A percentile compares a stretch with the other conserved stretches of the same genome.
These are phyloP conservation scores for Microdochium nivale DNA, from an alignment of 2,329 filamentous ascomycete genomes.

Conservation along the genomic window DNA sequence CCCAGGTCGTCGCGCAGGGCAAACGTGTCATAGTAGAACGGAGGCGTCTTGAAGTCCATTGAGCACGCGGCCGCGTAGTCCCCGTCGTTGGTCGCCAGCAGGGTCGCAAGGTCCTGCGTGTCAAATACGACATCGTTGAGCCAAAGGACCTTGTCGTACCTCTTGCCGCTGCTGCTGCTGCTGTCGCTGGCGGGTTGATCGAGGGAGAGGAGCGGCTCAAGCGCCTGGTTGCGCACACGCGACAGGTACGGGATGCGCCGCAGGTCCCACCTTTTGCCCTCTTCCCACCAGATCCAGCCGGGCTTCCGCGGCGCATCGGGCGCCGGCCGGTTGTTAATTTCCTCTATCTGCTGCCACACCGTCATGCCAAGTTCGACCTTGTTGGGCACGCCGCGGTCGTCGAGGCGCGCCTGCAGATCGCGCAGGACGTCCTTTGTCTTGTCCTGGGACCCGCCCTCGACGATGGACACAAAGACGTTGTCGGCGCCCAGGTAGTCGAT, in stretches of 20 bases:
- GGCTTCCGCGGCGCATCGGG: slow-evolving; percentile 25
- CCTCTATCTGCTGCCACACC: slow-evolving; percentile 45
- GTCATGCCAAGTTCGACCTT: slow-evolving; percentile 49
- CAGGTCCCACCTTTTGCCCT: slow-evolving; percentile 42
- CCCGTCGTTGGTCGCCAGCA: slow-evolving; percentile 45
- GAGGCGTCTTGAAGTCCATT: slow-evolving; percentile 46
- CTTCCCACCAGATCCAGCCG: slow-evolving; percentile 53
- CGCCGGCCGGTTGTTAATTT: slow-evolving; percentile 32
- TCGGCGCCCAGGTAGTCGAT: slow-evolving; percentile 46
- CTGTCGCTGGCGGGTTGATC: slow-evolving; percentile 9
- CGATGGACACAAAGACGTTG: slow-evolving; percentile 57
- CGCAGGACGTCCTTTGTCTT: slow-evolving; percentile 53
- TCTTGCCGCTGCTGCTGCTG: slow-evolving; percentile 27
- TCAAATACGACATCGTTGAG: slow-evolving; percentile 54
- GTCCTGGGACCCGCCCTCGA: slow-evolving; percentile 62
- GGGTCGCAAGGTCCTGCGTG: slow-evolving; percentile 36
- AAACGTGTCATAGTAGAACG: slow-evolving; percentile 53
- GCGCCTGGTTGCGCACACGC: slow-evolving; percentile 50
- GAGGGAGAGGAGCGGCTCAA: slow-evolving; percentile 48
- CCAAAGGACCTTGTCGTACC: slow-evolving; percentile 49
- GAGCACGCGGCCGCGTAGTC: slow-evolving; percentile 52
- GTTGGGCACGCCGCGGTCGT: slow-evolving; percentile 37
- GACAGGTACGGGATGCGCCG: slow-evolving; percentile 63
- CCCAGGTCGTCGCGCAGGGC: slow-evolving; percentile 47
- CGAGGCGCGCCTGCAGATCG: slow-evolving; percentile 45